Conservation (phyloP, 2,329 filamentous ascomycete genomes). For the Arthrinium puccinioides region DNA sequence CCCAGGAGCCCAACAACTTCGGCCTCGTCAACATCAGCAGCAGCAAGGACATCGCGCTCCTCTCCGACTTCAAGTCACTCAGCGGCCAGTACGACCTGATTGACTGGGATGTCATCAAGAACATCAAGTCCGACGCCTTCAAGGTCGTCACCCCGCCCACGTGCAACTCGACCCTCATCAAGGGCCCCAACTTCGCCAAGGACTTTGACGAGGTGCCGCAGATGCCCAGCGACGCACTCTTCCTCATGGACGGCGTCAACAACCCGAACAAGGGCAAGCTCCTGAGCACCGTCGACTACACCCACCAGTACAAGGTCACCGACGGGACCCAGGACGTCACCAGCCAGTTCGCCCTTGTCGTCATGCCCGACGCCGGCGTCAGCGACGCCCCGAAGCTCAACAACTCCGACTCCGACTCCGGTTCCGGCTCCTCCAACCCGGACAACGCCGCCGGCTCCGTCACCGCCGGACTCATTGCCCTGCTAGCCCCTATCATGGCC, state of each 20-base stretch:
- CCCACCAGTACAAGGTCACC: conserved; percentile 37
- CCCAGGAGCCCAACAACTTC: conserved; percentile 56
- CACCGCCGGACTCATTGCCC: neutral
- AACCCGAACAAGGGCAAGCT: conserved; percentile 52
- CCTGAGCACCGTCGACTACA: conserved; percentile 48
- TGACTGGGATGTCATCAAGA: conserved; percentile 59
- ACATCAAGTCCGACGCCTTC: conserved; percentile 47
- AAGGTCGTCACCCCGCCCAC: conserved; percentile 40
- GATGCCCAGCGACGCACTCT: conserved; percentile 53
- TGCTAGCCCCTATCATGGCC: neutral
- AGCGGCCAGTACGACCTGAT: conserved; percentile 64
- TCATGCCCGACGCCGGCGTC: conserved; percentile 1
- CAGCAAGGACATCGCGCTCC: conserved; percentile 44
- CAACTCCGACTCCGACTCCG: neutral
- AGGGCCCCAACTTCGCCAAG: conserved; percentile 54
- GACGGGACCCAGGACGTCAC: conserved; percentile 29
- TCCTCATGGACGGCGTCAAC: conserved; percentile 66
- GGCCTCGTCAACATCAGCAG: conserved; percentile 54
- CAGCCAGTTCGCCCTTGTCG: conserved; percentile 23
- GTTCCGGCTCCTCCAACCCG: neutral
- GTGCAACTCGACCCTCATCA: conserved; percentile 61
- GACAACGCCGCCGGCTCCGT: neutral
- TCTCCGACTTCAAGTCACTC: conserved; percentile 63
- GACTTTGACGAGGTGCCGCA: conserved; percentile 67
- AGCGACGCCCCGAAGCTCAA: neutral